Evolutionary conservation across 306 rosid genomes (phyloP).

Genomic region (Morella rubra): DNA sequence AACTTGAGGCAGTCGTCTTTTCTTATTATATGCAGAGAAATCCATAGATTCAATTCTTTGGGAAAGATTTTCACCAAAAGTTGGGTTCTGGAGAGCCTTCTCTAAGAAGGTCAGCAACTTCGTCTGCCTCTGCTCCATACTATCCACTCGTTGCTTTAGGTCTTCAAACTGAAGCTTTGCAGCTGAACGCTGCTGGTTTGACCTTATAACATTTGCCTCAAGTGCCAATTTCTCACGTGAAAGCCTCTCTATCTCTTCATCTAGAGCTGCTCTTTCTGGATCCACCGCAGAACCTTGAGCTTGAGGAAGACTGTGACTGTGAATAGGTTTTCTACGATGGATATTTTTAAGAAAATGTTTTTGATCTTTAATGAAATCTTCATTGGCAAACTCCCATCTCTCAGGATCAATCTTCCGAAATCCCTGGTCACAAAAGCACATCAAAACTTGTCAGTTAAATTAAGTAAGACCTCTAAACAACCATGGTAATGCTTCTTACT

Average conservation of each 20-base stretch:
- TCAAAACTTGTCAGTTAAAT: not conserved
- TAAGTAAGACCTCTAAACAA: not conserved
- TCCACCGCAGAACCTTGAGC: constrained; percentile 77
- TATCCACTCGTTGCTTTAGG: constrained; percentile 50
- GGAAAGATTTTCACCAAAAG: constrained; percentile 60
- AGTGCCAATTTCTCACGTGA: constrained; percentile 60
- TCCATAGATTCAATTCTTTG: constrained; percentile 79
- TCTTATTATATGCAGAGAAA: constrained; percentile 72
- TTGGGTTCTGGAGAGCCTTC: constrained; percentile 69
- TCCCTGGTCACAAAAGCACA: constrained; percentile 53
- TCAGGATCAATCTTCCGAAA: constrained; percentile 91
- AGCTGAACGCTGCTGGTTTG: constrained; percentile 53
- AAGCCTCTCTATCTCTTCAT: constrained; percentile 84
- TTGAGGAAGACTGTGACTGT: constrained; percentile 95
- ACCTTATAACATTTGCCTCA: constrained; percentile 57
- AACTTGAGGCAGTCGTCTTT: constrained; percentile 77
- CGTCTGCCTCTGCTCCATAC: constrained; percentile 72
- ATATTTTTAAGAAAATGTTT: constrained; percentile 92
- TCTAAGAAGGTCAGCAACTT: constrained; percentile 49
- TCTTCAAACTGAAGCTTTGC: constrained; percentile 66
- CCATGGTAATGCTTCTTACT: too few species aligned
- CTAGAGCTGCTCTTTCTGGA: constrained; percentile 84
- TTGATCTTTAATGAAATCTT: constrained; percentile 82
- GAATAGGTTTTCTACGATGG: constrained; percentile 96
- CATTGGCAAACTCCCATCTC: constrained; percentile 96